These are phyloP conservation scores for Aspergillus affinis DNA, from an alignment of 495 filamentous ascomycete genomes.

Conservation along the genomic window DNA sequence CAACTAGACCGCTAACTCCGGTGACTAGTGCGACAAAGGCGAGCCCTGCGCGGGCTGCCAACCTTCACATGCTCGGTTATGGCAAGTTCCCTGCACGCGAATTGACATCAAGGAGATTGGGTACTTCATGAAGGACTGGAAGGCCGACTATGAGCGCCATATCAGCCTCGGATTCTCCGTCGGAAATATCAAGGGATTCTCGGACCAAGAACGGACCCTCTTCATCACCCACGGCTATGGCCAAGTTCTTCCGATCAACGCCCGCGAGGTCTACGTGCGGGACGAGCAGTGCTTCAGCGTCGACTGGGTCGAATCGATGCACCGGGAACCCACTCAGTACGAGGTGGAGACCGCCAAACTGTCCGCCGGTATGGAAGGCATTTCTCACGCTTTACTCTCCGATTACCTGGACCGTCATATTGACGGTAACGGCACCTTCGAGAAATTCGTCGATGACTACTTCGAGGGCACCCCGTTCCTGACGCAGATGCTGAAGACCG, in stretches of 20 bases:
- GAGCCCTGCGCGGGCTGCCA: conserved; percentile 92
- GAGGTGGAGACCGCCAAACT: conserved; percentile 82
- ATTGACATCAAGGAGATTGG: conserved; percentile 97
- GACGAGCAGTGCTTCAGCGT: conserved; percentile 90
- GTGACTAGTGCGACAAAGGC: conserved; percentile 76
- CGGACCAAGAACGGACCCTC: conserved; percentile 71
- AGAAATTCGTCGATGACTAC: conserved; percentile 89
- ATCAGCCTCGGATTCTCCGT: conserved; percentile 81
- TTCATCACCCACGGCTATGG: conserved; percentile 91
- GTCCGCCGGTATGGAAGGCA: conserved; percentile 79
- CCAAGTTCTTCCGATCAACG: conserved; percentile 80
- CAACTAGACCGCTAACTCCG: background rate
- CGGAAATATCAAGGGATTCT: conserved; percentile 91
- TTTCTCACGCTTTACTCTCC: conserved; percentile 70
- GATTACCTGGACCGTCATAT: conserved; percentile 93
- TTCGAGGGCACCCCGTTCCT: conserved; percentile 92
- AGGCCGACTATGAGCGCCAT: conserved; percentile 89
- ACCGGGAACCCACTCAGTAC: conserved; percentile 71
- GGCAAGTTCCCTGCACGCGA: conserved; percentile 93
- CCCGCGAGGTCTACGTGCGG: conserved; percentile 84
- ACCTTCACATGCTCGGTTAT: conserved; percentile 86
- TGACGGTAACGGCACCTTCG: conserved; percentile 72
- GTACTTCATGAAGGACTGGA: conserved; percentile 98
- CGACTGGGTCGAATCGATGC: conserved; percentile 81
- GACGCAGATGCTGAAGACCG: conserved; percentile 91